These are phyloP conservation scores for Eimeria necatrix DNA, from an alignment of 169 alveolate genomes.

Conservation along the genomic window DNA sequence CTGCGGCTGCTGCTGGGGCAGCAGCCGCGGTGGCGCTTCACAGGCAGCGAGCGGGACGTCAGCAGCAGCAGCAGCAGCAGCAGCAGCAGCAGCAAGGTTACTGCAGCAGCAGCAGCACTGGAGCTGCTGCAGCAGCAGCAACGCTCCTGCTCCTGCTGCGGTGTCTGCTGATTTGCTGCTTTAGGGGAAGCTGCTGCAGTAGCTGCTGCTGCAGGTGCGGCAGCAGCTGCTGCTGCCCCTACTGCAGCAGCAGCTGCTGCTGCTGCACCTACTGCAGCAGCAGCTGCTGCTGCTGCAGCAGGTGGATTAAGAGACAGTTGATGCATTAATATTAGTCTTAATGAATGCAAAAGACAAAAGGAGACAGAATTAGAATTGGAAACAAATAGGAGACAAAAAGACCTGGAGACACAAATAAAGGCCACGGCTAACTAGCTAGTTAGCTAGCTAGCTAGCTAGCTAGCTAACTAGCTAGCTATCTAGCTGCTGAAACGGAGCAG, in stretches of 20 bases:
- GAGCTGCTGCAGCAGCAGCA: slow-evolving; percentile 2
- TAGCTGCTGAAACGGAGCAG: too few species aligned
- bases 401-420: too few species aligned
- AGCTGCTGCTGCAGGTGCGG: slow-evolving; percentile 3
- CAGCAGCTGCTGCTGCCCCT: slow-evolving; percentile 32
- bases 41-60: background rate
- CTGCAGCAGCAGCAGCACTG: background rate
- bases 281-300: slow-evolving; percentile 47
- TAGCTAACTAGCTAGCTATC: too few species aligned
- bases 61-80: background rate
- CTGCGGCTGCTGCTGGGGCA: background rate
- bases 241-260: slow-evolving; percentile 66
- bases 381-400: too few species aligned
- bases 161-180: background rate
- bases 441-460: too few species aligned
- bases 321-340: background rate
- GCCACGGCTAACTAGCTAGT: too few species aligned
- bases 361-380: background rate
- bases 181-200: slow-evolving; percentile 12
- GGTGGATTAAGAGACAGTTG: background rate
- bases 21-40: slow-evolving; percentile 16
- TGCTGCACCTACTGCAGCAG: slow-evolving; percentile 32
- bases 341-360: background rate
- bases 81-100: slow-evolving; percentile 25
- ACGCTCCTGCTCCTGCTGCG: slow-evolving; percentile 2